A percentile compares a stretch with the other conserved stretches of the same genome.
These are phyloP conservation scores for Paecilomyces formosus DNA, from an alignment of 2,329 filamentous ascomycete species.

Conservation along the genomic window DNA sequence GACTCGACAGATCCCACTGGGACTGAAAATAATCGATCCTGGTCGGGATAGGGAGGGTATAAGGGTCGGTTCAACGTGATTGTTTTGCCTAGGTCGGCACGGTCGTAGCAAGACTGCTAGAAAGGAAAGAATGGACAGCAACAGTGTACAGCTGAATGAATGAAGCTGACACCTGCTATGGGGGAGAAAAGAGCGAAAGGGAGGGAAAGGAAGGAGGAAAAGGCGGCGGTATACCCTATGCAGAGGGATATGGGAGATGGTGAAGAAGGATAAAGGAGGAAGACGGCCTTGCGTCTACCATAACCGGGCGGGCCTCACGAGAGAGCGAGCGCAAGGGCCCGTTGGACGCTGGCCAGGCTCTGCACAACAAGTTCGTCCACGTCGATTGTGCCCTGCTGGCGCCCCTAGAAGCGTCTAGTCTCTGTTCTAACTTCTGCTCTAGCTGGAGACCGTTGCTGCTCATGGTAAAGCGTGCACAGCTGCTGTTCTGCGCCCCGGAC, in stretches of 20 bases:
- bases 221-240: constrained; percentile 5
- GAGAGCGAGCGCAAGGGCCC: not conserved
- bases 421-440: too few relatives aligned
- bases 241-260: constrained; percentile 3
- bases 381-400: not conserved
- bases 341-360: not conserved
- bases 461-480: not conserved
- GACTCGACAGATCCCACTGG: not conserved
- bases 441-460: not conserved
- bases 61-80: constrained; percentile 9
- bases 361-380: not conserved
- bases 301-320: not conserved
- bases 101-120: constrained; percentile 9
- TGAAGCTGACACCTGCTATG: constrained; percentile 51
- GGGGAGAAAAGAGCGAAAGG: constrained; percentile 8
- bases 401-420: not conserved
- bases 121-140: constrained; percentile 42
- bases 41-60: constrained; percentile 7
- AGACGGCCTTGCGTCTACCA: not conserved
- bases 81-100: constrained; percentile 6
- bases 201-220: constrained; percentile 16
- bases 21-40: not conserved
- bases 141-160: constrained; percentile 53
- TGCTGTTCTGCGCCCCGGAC: not conserved
- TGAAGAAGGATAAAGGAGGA: constrained; percentile 3